Conservation (phyloP, 495 filamentous ascomycete genomes). For the Parathielavia hyrcaniae region DNA sequence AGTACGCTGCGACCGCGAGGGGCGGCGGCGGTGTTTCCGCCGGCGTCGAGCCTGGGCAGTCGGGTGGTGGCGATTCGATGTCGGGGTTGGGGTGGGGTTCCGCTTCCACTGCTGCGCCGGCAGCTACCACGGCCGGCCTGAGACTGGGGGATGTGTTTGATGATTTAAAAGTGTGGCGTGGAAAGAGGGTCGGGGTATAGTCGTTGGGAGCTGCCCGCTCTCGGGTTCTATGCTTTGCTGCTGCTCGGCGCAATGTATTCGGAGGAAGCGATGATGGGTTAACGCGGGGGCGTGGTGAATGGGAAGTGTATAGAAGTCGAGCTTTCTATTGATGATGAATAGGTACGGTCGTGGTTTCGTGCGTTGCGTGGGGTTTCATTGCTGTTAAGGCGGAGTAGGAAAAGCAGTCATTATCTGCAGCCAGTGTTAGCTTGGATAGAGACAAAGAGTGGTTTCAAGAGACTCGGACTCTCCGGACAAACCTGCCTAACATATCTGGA, state of each 20-base stretch:
- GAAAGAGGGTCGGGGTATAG: background rate
- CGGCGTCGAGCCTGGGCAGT: background rate
- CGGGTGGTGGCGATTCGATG: background rate
- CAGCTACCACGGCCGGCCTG: background rate
- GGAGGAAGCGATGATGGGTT: slow-evolving; percentile 4
- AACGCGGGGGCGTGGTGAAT: background rate
- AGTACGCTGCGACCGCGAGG: slow-evolving; percentile 21
- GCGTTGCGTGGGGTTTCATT: too few species aligned
- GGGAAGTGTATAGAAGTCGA: background rate
- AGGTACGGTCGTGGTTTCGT: too few species aligned
- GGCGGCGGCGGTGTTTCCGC: background rate
- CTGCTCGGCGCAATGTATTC: slow-evolving; percentile 7
- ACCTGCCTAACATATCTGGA: too few species aligned
- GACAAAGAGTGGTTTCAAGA: too few species aligned
- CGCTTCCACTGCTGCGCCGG: background rate
- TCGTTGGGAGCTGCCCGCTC: background rate
- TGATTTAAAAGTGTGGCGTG: background rate
- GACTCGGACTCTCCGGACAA: too few species aligned
- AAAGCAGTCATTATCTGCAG: background rate
- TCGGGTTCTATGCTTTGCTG: slow-evolving; percentile 4
- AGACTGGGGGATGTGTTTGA: background rate
- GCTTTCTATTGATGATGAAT: too few species aligned
- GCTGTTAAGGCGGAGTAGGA: background rate
- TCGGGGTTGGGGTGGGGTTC: background rate
- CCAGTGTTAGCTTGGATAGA: background rate